Conservation (phyloP, 1,284 basidiomycete species). For the Apiotrichum brassicae region DNA sequence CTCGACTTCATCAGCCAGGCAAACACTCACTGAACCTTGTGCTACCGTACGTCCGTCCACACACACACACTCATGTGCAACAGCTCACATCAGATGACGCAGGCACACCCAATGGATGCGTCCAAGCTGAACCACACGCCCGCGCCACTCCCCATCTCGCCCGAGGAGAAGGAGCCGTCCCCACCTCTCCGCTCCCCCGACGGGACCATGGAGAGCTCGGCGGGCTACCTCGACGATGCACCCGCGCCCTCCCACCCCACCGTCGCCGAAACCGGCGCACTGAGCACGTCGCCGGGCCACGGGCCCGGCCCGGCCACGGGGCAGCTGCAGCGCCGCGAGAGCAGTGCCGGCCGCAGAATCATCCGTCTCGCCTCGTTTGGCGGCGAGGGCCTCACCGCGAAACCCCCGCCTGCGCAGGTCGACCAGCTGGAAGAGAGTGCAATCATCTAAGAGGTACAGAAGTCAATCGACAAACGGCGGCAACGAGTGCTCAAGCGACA, state of each 20-base stretch:
- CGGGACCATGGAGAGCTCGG: neutral
- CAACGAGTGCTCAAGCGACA: too few relatives aligned
- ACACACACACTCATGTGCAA: too few relatives aligned
- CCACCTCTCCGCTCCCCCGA: constrained; percentile 15
- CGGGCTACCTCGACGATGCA: constrained; percentile 21
- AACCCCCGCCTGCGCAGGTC: constrained; percentile 11
- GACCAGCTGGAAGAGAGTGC: neutral
- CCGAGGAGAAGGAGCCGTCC: constrained; percentile 10
- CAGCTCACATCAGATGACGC: too few relatives aligned
- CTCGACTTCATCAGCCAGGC: too few relatives aligned
- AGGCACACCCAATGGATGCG: too few relatives aligned
- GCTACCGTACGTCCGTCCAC: too few relatives aligned
- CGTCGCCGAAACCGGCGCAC: constrained; percentile 40
- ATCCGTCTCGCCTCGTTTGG: constrained; percentile 41
- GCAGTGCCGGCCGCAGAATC: constrained; percentile 23
- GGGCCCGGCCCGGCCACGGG: constrained; percentile 28
- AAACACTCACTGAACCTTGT: too few relatives aligned
- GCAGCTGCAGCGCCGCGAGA: constrained; percentile 35
- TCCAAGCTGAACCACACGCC: constrained; percentile 37
- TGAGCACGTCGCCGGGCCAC: constrained; percentile 11
- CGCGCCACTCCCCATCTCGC: constrained; percentile 19
- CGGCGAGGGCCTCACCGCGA: constrained; percentile 32
- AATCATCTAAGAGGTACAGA: neutral
- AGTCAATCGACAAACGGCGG: too few relatives aligned
- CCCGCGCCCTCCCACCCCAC: constrained; percentile 27